These are phyloP conservation scores for Lipomyces orientalis DNA, from an alignment of 805 yeast genomes.

Conservation along the genomic window DNA sequence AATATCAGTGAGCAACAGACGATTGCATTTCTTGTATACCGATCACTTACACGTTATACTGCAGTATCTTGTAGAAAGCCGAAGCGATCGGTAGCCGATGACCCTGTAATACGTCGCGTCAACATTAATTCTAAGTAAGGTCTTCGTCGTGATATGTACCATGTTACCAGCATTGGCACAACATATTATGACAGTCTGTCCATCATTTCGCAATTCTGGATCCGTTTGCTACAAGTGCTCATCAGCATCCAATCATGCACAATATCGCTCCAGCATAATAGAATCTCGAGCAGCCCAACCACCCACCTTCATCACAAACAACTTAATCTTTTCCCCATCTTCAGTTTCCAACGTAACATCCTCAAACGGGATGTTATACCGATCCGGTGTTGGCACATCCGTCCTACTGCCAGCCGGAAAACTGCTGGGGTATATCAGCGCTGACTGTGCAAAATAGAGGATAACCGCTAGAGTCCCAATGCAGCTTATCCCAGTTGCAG, in stretches of 20 bases:
- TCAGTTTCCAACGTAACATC: slow-evolving; percentile 62
- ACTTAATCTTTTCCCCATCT: slow-evolving; percentile 73
- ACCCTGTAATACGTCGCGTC: slow-evolving; percentile 51
- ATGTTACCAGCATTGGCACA: slow-evolving; percentile 97
- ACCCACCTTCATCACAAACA: slow-evolving; percentile 57
- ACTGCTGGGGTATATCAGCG: slow-evolving; percentile 81
- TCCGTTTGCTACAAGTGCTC: slow-evolving; percentile 17
- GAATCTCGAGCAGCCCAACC: not conserved
- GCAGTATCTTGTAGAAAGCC: slow-evolving; percentile 55
- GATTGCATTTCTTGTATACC: not conserved
- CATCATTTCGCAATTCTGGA: slow-evolving; percentile 20
- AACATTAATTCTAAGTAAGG: not conserved
- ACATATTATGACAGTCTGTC: slow-evolving; percentile 70
- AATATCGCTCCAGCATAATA: not conserved
- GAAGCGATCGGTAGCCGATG: slow-evolving; percentile 82
- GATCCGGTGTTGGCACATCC: slow-evolving; percentile 77
- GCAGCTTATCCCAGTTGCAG: slow-evolving; percentile 34
- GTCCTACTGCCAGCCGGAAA: slow-evolving; percentile 72
- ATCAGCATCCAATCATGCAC: not conserved
- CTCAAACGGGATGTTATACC: slow-evolving; percentile 69
- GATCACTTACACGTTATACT: slow-evolving; percentile 31
- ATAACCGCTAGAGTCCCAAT: slow-evolving; percentile 32
- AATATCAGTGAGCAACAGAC: not conserved
- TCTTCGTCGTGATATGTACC: slow-evolving; percentile 10
- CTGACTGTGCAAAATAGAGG: slow-evolving; percentile 65